A percentile compares a stretch with the other conserved stretches of the same genome.
phyloP scores from a whole-genome alignment of 2,329 filamentous ascomycete species.

The Dothideomycetes sp. region DNA sequence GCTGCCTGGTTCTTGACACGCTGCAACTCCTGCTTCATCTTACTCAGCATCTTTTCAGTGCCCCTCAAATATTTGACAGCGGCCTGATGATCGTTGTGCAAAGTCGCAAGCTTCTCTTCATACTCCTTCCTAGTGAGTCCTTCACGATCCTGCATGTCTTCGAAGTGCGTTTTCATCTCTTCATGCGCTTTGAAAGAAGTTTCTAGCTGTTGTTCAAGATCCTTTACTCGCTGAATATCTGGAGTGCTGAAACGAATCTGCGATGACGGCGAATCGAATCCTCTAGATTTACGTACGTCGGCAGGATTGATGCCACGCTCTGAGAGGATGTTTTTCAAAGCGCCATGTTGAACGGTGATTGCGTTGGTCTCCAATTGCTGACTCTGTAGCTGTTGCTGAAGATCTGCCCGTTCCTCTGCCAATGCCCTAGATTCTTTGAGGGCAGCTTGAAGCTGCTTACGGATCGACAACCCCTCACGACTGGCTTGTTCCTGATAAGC shows the following conservation, averaged over 20 bases:
- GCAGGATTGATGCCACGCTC: slow-evolving; percentile 81
- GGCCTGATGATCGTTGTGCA: slow-evolving; percentile 96
- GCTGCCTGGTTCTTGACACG: slow-evolving; percentile 83
- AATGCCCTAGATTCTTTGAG: slow-evolving; percentile 77
- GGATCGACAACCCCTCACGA: slow-evolving; percentile 79
- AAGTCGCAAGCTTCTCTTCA: slow-evolving; percentile 83
- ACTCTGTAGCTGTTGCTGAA: slow-evolving; percentile 72
- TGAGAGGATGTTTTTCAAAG: slow-evolving; percentile 81
- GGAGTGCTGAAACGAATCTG: slow-evolving; percentile 54
- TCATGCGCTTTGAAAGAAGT: slow-evolving; percentile 70
- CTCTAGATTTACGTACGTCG: slow-evolving; percentile 60
- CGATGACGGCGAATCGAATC: slow-evolving; percentile 54
- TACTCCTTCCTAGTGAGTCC: slow-evolving; percentile 84
- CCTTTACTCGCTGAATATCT: slow-evolving; percentile 67
- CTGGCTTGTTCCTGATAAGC: slow-evolving; percentile 96
- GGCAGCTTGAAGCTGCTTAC: slow-evolving; percentile 78
- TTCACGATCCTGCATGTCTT: slow-evolving; percentile 66
- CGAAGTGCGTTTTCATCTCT: slow-evolving; percentile 69
- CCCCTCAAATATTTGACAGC: slow-evolving; percentile 97
- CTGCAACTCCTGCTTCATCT: slow-evolving; percentile 94
- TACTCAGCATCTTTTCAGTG: slow-evolving; percentile 97
- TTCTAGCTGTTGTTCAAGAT: slow-evolving; percentile 82
- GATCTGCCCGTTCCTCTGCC: slow-evolving; percentile 68
- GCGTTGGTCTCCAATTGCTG: slow-evolving; percentile 94
- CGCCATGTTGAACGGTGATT: slow-evolving; percentile 81